Evolutionary conservation across 768 basidiomycete species (phyloP), one percentile per base, ranked within the genome.

Genomic region (Ramaria sp.): DNA sequence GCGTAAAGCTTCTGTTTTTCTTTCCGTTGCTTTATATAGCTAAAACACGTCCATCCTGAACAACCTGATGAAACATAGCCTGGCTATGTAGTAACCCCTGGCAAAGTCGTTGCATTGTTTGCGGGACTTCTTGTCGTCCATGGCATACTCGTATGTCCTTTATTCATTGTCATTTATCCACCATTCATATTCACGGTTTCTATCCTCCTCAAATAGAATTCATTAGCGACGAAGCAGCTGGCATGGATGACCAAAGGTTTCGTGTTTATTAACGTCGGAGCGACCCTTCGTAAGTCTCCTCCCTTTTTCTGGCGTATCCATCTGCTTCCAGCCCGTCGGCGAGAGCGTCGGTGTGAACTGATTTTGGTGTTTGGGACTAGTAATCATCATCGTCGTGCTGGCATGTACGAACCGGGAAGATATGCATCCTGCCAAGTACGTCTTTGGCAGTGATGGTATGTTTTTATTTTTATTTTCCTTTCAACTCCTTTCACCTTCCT

Each of bases 191-290:
- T 30, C 15, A 47, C 8, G 15, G 20, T 25, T 25, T n/a, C n/a
- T 37, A 32, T 9, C 8, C 5, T 27, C 15, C 1, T 13, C 51
- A 18, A 51, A 68, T n/a, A n/a, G 78, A 89, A 89, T 63, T 87
- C 82, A 37, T 65, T 89, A 27, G 80, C 82, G 1, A 93, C 91
- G 1, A 77, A 78, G 20, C 73, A 83, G 58, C 78, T 94, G 3
- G 88, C 90, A 0, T 73, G 73, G 16, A 69, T 90, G 58, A 91
- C 90, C 2, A 75, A 74, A 20, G 77, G 76, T 27, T 91, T 90
- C 62, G 88, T 94, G 3, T 93, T 94, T 65, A 73, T 94, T 61
- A 94, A 95, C 66, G 72, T 94, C 50, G 89, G 89, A 38, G 75
- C 86, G 10, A 85, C 89, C 3, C 68, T 85, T 52, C 61, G 82